Evolutionary conservation across 208 protist genomes (phyloP).

Genomic region (Angomonas deanei): DNA sequence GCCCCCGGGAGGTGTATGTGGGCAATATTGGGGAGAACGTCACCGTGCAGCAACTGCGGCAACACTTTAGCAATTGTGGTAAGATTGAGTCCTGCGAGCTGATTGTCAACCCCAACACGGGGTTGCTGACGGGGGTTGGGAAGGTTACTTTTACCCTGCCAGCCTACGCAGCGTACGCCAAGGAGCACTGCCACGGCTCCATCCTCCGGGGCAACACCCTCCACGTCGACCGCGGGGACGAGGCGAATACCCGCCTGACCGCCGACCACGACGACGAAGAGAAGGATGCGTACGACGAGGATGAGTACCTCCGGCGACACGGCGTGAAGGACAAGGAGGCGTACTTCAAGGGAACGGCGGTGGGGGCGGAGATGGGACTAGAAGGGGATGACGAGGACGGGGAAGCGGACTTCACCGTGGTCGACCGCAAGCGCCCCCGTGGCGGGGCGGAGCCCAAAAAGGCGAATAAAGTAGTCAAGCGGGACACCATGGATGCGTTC

Average conservation of each 20-base stretch:
- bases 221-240: constrained; percentile 82
- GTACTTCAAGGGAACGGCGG: constrained; percentile 82
- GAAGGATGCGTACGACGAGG: constrained; percentile 69
- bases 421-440: constrained; percentile 6
- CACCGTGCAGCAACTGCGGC: constrained; percentile 67
- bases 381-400: constrained; percentile 19
- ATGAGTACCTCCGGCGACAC: constrained; percentile 64
- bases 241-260: constrained; percentile 56
- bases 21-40: constrained; percentile 77
- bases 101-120: constrained; percentile 72
- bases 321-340: constrained; percentile 66
- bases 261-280: constrained; percentile 13
- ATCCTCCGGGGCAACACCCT: constrained; percentile 67
- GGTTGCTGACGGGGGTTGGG: constrained; percentile 68
- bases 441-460: constrained; percentile 7
- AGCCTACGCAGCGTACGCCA: constrained; percentile 78
- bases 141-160: constrained; percentile 70
- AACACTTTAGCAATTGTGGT: constrained; percentile 75
- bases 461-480: constrained; percentile 6
- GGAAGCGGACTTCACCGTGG: constrained; percentile 14
- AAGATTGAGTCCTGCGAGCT: constrained; percentile 60
- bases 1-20: constrained; percentile 72
- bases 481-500: not conserved
- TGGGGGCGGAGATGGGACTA: constrained; percentile 38
- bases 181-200: constrained; percentile 80